phyloP scores from a whole-genome alignment of 2,329 filamentous ascomycete genomes.

The Alternaria triticimaculans region DNA sequence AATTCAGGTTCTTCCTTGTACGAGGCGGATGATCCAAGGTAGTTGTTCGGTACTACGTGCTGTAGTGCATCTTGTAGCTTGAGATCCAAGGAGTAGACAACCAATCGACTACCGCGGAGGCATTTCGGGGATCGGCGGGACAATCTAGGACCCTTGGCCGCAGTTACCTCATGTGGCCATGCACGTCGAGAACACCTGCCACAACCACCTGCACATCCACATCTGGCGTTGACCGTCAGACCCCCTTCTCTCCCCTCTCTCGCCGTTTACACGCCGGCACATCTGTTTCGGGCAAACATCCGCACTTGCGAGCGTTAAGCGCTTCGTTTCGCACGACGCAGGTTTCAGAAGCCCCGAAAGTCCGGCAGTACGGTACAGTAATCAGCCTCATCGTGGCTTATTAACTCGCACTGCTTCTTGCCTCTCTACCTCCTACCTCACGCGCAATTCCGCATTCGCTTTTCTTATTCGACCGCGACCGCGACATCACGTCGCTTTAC shows the following conservation, averaged over 20 bases:
- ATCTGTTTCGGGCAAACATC: neutral
- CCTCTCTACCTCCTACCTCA: slow-evolving; percentile 7
- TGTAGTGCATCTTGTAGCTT: slow-evolving; percentile 6
- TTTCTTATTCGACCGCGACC: neutral
- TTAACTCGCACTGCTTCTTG: neutral
- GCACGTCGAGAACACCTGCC: slow-evolving; percentile 9
- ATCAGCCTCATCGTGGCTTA: slow-evolving; percentile 14
- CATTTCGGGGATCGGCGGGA: slow-evolving; percentile 8
- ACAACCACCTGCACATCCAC: slow-evolving; percentile 1
- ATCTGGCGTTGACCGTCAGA: slow-evolving; percentile 12
- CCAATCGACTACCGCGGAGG: slow-evolving; percentile 1
- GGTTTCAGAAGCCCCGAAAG: slow-evolving; percentile 18
- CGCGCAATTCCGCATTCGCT: neutral
- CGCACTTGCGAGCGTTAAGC: slow-evolving; percentile 9
- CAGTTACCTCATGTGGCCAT: slow-evolving; percentile 5
- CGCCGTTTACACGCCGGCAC: neutral
- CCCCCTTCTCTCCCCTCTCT: neutral
- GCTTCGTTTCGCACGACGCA: slow-evolving; percentile 13
- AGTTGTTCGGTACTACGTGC: neutral
- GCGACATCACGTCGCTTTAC: neutral
- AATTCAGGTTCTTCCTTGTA: neutral
- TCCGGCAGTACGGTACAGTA: slow-evolving; percentile 3
- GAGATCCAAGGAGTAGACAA: neutral
- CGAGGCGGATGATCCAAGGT: neutral
- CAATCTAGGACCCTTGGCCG: slow-evolving; percentile 3